Evolutionary conservation across 192 early-diverging fungal genomes (phyloP).

Genomic region (Coemansia sp.): DNA sequence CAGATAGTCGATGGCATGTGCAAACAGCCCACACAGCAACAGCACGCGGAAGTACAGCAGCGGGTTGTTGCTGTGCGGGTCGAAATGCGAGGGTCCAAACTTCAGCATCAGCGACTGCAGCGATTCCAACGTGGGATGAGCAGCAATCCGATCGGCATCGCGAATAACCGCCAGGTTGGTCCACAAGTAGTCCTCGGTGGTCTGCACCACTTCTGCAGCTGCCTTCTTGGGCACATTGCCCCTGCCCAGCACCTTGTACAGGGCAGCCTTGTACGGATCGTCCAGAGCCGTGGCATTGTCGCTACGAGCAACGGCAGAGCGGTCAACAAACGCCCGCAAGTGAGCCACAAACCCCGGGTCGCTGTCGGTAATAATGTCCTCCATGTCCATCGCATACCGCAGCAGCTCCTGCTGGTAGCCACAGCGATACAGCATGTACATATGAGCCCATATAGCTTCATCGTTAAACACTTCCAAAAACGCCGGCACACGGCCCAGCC

Average conservation of each 20-base stretch:
- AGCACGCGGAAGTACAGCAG: slow-evolving; percentile 80
- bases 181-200: slow-evolving; percentile 96
- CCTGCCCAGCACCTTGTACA: slow-evolving; percentile 89
- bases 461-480: slow-evolving; percentile 52
- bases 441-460: slow-evolving; percentile 81
- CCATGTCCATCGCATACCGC: slow-evolving; percentile 61
- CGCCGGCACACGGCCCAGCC: slow-evolving; percentile 52
- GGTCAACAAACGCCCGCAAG: slow-evolving; percentile 59
- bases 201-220: slow-evolving; percentile 63
- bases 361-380: slow-evolving; percentile 56
- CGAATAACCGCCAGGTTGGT: slow-evolving; percentile 68
- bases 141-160: slow-evolving; percentile 54
- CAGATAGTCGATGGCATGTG: slow-evolving; percentile 76
- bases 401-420: slow-evolving; percentile 69
- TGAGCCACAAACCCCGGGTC: slow-evolving; percentile 71
- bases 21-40: slow-evolving; percentile 87
- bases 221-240: slow-evolving; percentile 75
- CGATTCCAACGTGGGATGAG: slow-evolving; percentile 54
- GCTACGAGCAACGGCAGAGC: slow-evolving; percentile 34
- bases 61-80: slow-evolving; percentile 64
- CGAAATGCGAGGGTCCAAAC: slow-evolving; percentile 71
- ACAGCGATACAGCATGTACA: slow-evolving; percentile 78
- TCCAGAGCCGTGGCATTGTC: slow-evolving; percentile 46
- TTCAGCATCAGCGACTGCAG: slow-evolving; percentile 65
- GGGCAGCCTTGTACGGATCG: slow-evolving; percentile 89